These are phyloP conservation scores for Penicillium waksmanii DNA, from an alignment of 495 filamentous ascomycete genomes.

Conservation along the genomic window DNA sequence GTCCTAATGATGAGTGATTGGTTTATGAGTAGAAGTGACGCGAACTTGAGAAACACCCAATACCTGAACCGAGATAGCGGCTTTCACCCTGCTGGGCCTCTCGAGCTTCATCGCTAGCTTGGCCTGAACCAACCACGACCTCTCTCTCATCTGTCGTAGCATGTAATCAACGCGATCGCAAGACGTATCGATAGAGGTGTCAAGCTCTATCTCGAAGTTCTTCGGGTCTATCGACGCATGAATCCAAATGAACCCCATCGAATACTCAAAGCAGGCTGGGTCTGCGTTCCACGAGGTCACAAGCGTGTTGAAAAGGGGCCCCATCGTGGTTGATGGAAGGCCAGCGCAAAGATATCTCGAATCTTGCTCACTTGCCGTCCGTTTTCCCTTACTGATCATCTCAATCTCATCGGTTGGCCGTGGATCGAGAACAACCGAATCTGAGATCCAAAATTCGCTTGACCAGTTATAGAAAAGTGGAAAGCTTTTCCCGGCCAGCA, in stretches of 20 bases:
- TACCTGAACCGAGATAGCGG: background rate
- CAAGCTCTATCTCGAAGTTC: slow-evolving; percentile 3
- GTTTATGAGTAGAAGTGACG: background rate
- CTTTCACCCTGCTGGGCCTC: background rate
- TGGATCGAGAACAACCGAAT: slow-evolving; percentile 10
- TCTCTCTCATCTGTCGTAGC: background rate
- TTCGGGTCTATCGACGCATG: slow-evolving; percentile 7
- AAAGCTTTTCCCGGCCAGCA: background rate
- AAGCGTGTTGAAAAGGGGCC: slow-evolving; percentile 18
- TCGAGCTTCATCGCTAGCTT: background rate
- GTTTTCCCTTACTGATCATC: slow-evolving; percentile 1
- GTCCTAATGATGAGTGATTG: background rate
- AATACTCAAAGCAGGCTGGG: slow-evolving; percentile 11
- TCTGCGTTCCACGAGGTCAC: slow-evolving; percentile 9
- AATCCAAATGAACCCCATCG: slow-evolving; percentile 15
- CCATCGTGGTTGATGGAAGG: slow-evolving; percentile 9
- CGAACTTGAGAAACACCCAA: background rate
- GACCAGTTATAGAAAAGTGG: slow-evolving; percentile 7
- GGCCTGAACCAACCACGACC: background rate
- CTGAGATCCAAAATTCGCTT: slow-evolving; percentile 10
- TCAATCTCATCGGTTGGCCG: slow-evolving; percentile 7
- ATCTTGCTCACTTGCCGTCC: slow-evolving; percentile 1
- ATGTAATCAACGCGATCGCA: background rate
- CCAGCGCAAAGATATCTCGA: slow-evolving; percentile 10
- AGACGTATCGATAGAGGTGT: background rate